Evolutionary conservation across 2,329 filamentous ascomycete genomes (phyloP).

Genomic region (Curvularia spicifera): DNA sequence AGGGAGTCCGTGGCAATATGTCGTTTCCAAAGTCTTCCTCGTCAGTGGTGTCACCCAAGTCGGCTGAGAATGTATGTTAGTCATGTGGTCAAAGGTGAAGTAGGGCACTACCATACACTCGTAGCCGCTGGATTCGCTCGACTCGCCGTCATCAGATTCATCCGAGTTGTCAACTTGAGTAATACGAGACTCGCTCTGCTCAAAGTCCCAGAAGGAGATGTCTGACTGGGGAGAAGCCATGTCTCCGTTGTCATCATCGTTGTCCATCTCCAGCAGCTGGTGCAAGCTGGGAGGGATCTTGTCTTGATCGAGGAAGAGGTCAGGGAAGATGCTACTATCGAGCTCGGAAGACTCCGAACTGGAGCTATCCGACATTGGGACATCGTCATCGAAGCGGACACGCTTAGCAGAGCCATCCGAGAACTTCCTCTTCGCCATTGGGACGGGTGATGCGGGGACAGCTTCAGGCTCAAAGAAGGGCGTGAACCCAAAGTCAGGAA

Average conservation of each 20-base stretch:
- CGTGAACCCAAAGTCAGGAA: constrained; percentile 44
- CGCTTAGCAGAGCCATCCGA: constrained; percentile 60
- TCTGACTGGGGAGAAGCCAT: constrained; percentile 52
- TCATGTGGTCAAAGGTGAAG: constrained; percentile 34
- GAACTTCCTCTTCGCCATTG: constrained; percentile 43
- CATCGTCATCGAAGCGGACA: constrained; percentile 73
- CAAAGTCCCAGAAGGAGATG: constrained; percentile 68
- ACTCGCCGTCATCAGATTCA: constrained; percentile 51
- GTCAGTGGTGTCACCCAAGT: constrained; percentile 67
- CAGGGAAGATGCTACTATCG: constrained; percentile 72
- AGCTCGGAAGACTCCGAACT: constrained; percentile 58
- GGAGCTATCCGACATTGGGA: constrained; percentile 68
- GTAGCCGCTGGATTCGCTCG: constrained; percentile 61
- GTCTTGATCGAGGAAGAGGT: constrained; percentile 79
- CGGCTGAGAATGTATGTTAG: constrained; percentile 59
- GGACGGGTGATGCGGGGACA: constrained; percentile 50
- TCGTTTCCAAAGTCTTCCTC: constrained; percentile 53
- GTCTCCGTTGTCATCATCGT: constrained; percentile 54
- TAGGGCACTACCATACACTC: constrained; percentile 59
- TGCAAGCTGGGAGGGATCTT: constrained; percentile 74
- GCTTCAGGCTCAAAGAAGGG: constrained; percentile 52
- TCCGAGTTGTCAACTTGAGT: constrained; percentile 42
- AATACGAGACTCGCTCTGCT: constrained; percentile 55
- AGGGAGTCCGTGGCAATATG: constrained; percentile 56
- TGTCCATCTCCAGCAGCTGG: constrained; percentile 70